phyloP scores from a whole-genome alignment of 306 rosid genomes.

The Acacia confusa region DNA sequence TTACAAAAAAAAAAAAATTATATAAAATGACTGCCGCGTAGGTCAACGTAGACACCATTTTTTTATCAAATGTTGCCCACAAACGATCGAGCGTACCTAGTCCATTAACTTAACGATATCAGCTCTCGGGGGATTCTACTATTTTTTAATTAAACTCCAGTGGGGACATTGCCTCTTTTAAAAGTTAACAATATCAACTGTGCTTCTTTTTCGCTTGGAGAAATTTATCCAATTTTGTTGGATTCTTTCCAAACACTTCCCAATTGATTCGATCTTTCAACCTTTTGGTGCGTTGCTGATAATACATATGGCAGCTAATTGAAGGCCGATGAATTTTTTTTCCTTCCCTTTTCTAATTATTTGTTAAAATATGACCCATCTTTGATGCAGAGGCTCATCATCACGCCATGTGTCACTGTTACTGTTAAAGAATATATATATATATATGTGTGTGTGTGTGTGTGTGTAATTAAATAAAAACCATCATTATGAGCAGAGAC shows the following conservation, averaged over 20 bases:
- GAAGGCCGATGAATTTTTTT: background rate
- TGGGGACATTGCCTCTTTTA: background rate
- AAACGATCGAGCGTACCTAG: too few species aligned
- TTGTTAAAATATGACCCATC: background rate
- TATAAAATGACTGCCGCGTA: background rate
- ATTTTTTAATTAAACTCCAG: background rate
- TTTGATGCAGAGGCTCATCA: background rate
- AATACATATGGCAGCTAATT: background rate
- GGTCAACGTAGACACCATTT: background rate
- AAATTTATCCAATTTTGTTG: background rate
- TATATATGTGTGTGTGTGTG: too few species aligned
- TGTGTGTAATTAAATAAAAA: background rate
- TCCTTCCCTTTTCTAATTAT: background rate
- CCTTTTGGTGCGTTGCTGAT: background rate
- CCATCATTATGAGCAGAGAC: background rate
- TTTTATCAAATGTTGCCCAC: too few species aligned
- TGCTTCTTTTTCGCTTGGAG: background rate
- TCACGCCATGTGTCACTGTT: background rate
- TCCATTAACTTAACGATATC: too few species aligned
- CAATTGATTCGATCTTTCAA: background rate
- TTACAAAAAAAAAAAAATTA: too few species aligned
- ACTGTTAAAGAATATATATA: background rate
- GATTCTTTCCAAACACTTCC: background rate
- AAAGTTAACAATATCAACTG: too few species aligned
- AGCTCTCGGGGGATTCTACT: too few species aligned